These are phyloP conservation scores for Cylindrotheca fusiformis DNA, from an alignment of 108 stramenopile species.

Conservation along the genomic window DNA sequence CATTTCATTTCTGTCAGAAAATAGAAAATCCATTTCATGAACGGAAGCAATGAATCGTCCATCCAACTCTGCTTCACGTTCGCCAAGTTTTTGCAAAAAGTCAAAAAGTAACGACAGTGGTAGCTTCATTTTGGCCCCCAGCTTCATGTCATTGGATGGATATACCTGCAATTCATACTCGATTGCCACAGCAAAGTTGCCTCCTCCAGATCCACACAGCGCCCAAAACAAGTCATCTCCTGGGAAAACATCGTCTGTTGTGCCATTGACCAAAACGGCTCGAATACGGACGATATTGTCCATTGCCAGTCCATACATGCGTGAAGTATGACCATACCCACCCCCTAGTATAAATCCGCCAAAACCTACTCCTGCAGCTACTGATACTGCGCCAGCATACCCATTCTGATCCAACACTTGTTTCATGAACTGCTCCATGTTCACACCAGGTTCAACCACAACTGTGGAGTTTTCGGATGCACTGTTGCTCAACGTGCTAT, in stretches of 20 bases:
- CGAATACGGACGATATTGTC: constrained; percentile 28
- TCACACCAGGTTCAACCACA: constrained; percentile 16
- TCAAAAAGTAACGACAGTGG: neutral
- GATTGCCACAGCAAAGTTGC: constrained; percentile 29
- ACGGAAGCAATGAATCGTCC: neutral
- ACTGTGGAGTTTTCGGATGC: constrained; percentile 3
- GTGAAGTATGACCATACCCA: constrained; percentile 15
- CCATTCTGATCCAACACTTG: constrained; percentile 11
- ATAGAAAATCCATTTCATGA: neutral
- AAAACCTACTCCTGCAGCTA: constrained; percentile 11
- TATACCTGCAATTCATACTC: constrained; percentile 13
- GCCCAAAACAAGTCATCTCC: constrained; percentile 42
- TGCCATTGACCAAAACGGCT: constrained; percentile 36
- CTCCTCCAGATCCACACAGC: constrained; percentile 35
- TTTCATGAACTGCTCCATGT: constrained; percentile 16
- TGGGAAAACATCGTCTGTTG: constrained; percentile 6
- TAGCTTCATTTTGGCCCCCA: neutral
- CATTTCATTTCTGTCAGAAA: neutral
- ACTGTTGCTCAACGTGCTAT: neutral
- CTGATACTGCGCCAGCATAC: constrained; percentile 9
- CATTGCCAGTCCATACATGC: constrained; percentile 23
- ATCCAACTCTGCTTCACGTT: neutral
- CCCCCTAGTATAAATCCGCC: constrained; percentile 28
- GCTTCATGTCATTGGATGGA: constrained; percentile 24
- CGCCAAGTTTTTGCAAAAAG: constrained; percentile 1